Conservation (phyloP, 768 basidiomycete species). For the Podaxis mareebaensis region DNA sequence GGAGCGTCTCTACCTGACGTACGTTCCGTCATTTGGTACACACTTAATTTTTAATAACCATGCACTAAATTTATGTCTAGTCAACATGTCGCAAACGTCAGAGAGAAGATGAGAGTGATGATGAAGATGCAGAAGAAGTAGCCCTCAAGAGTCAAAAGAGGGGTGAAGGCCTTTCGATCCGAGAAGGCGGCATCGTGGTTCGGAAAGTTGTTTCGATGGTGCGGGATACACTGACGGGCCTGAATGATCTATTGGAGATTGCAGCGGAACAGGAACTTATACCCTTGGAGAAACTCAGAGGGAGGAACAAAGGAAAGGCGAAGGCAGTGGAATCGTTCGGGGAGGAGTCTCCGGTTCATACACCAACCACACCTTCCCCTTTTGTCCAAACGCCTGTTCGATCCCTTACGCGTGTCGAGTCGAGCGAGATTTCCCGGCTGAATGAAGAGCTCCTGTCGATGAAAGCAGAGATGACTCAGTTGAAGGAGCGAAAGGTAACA, state of each 20-base stretch:
- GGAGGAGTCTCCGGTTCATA: slow-evolving; percentile 3
- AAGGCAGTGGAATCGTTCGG: not conserved
- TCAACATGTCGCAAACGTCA: slow-evolving; percentile 5
- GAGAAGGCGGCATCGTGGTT: slow-evolving; percentile 12
- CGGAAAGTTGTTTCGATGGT: slow-evolving; percentile 15
- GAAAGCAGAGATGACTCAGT: slow-evolving; percentile 6
- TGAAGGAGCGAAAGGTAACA: slow-evolving; percentile 10
- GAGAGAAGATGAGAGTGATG: slow-evolving; percentile 7
- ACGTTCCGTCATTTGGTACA: not conserved
- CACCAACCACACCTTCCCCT: not conserved
- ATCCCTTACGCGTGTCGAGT: not conserved
- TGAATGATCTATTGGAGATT: slow-evolving; percentile 15
- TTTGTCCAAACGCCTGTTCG: not conserved
- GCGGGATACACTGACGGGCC: slow-evolving; percentile 10
- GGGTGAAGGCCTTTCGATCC: slow-evolving; percentile 7
- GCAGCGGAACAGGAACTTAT: slow-evolving; percentile 11
- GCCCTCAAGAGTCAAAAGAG: slow-evolving; percentile 5
- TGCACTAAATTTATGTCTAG: not conserved
- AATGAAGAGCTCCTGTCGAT: slow-evolving; percentile 9
- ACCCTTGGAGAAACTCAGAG: slow-evolving; percentile 5
- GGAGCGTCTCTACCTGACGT: not conserved
- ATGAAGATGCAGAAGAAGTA: not conserved
- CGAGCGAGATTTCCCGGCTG: slow-evolving; percentile 7
- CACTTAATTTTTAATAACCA: not conserved
- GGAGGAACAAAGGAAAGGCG: slow-evolving; percentile 1